These are phyloP conservation scores for Aspergillus transmontanensis DNA, from an alignment of 2,329 filamentous ascomycete genomes.

Conservation along the genomic window DNA sequence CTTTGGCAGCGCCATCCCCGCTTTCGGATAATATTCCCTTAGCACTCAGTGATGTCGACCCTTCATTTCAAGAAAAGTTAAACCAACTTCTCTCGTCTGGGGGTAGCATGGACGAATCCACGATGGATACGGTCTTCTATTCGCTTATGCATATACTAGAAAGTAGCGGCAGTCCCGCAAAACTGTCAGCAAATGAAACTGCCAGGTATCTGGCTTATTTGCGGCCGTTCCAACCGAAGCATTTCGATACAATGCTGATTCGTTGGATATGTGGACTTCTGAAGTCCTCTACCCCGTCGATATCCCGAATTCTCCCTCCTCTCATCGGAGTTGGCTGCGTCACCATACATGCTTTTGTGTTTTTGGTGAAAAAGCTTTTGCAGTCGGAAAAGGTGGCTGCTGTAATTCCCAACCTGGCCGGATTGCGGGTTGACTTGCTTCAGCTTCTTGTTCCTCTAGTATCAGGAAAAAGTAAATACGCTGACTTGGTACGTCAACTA, in stretches of 20 bases:
- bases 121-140: conserved; percentile 45
- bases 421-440: conserved; percentile 34
- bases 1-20: conserved; percentile 50
- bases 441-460: conserved; percentile 32
- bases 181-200: conserved; percentile 37
- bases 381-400: conserved; percentile 23
- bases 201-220: conserved; percentile 47
- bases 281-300: conserved; percentile 34
- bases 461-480: conserved; percentile 16
- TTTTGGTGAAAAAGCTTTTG: conserved; percentile 36
- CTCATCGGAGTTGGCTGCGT: conserved; percentile 50
- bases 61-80: conserved; percentile 47
- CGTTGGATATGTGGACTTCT: conserved; percentile 46
- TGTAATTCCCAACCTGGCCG: conserved; percentile 29
- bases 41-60: conserved; percentile 40
- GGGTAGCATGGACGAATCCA: conserved; percentile 49
- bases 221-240: conserved; percentile 45
- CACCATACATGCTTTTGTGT: conserved; percentile 44
- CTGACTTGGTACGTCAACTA: conserved; percentile 35
- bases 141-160: conserved; percentile 44
- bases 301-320: conserved; percentile 39
- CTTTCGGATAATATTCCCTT: conserved; percentile 52
- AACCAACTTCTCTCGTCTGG: conserved; percentile 50
- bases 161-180: conserved; percentile 29
- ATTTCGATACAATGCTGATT: conserved; percentile 46